These are phyloP conservation scores for Linderniella brevidens DNA, from an alignment of 257 asterid species.

Conservation along the genomic window DNA sequence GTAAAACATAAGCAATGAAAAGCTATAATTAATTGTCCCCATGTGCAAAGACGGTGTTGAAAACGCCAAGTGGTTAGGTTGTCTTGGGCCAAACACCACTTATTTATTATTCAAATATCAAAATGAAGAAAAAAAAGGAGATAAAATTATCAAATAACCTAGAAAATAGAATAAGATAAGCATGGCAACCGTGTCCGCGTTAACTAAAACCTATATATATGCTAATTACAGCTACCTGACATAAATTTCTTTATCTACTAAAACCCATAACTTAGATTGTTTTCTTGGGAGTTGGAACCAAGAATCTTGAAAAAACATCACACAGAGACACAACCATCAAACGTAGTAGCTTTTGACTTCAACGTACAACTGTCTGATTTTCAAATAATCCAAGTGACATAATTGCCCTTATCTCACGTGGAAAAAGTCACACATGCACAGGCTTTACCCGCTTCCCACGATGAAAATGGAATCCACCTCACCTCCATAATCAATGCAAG, in stretches of 20 bases:
- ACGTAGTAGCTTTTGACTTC: slow-evolving; percentile 21
- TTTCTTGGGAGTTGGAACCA: slow-evolving; percentile 17
- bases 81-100: slow-evolving; percentile 17
- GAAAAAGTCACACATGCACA: too few species aligned
- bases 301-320: slow-evolving; percentile 27
- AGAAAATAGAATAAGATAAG: background rate
- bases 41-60: slow-evolving; percentile 6
- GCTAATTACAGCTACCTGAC: too few species aligned
- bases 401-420: too few species aligned
- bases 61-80: slow-evolving; percentile 19
- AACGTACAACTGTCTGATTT: too few species aligned
- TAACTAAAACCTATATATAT: too few species aligned
- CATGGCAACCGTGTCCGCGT: background rate
- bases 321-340: slow-evolving; percentile 7
- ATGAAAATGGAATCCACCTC: too few species aligned
- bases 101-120: background rate
- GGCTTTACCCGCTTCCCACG: too few species aligned
- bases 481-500: too few species aligned
- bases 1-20: too few species aligned
- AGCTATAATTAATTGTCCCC: too few species aligned
- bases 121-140: background rate
- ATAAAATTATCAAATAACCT: too few species aligned
- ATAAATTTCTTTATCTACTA: background rate
- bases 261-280: slow-evolving; percentile 20
- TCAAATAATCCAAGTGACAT: too few species aligned